Conservation (phyloP, 345 rosid species). For the Eucalyptus pauciflora region DNA sequence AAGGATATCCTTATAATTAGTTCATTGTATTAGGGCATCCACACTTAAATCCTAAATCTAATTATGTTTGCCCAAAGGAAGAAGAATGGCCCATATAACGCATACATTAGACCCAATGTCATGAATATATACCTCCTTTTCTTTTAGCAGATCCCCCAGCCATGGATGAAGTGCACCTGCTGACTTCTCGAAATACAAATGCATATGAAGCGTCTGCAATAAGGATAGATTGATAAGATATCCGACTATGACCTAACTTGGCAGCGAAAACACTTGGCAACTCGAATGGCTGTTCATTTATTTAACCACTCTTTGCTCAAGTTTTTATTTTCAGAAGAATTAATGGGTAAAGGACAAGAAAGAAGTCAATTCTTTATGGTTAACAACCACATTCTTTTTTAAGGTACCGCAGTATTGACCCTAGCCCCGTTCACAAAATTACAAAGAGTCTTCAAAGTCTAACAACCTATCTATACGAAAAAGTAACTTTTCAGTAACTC, state of each 20-base stretch:
- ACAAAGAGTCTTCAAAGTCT: not conserved
- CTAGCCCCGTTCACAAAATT: not conserved
- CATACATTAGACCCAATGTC: not conserved
- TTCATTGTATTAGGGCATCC: not conserved
- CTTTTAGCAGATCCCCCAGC: conserved; percentile 40
- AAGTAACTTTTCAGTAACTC: not conserved
- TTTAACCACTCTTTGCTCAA: not conserved
- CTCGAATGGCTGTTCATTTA: not conserved
- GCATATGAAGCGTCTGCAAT: conserved; percentile 65
- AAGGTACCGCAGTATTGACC: not conserved
- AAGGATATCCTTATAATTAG: not conserved
- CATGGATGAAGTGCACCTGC: conserved; percentile 1
- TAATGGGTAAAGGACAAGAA: not conserved
- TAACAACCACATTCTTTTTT: not conserved
- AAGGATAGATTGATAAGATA: not conserved
- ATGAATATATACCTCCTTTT: conserved; percentile 61
- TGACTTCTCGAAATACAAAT: conserved; percentile 81
- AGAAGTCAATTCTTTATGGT: not conserved
- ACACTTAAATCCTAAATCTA: not conserved
- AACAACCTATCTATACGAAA: not conserved
- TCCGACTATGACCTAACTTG: not conserved
- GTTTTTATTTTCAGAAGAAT: not conserved
- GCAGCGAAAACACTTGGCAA: not conserved
- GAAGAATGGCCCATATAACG: not conserved
- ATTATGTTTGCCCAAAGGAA: not conserved